Conservation (phyloP, 106 monocot species). For the Ottelia alismoides region DNA sequence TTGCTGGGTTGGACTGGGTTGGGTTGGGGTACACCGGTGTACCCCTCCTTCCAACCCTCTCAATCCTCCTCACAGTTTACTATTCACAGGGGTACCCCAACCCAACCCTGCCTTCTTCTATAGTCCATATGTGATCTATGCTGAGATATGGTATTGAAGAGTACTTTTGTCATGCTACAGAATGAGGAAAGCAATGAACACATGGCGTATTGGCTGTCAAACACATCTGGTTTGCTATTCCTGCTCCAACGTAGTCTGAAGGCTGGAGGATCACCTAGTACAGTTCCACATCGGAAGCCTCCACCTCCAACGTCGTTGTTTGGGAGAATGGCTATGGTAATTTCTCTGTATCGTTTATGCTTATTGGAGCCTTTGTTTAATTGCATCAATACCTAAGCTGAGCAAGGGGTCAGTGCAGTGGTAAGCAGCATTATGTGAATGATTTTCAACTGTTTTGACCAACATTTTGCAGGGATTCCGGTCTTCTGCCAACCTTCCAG, state of each 20-base stretch:
- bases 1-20: no score
- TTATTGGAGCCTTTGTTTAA: background rate
- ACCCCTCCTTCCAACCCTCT: no score
- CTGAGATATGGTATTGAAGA: no score
- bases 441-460: background rate
- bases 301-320: conserved; percentile 74
- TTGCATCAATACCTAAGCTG: no score
- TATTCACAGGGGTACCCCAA: no score
- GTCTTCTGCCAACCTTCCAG: conserved; percentile 49
- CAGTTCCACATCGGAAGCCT: conserved; percentile 43
- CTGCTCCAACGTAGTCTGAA: conserved; percentile 87
- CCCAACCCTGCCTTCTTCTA: no score
- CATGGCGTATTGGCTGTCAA: conserved; percentile 88
- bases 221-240: conserved; percentile 59
- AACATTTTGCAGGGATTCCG: conserved; percentile 63
- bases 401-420: no score
- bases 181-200: conserved; percentile 65
- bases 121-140: no score
- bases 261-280: conserved; percentile 35
- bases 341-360: background rate
- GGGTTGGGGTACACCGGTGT: no score
- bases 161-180: conserved; percentile 24
- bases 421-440: background rate
- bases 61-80: no score
- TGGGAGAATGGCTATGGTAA: conserved; percentile 86